These are phyloP conservation scores for Fusarium mundagurra DNA, from an alignment of 2,329 filamentous ascomycete genomes.

Conservation along the genomic window DNA sequence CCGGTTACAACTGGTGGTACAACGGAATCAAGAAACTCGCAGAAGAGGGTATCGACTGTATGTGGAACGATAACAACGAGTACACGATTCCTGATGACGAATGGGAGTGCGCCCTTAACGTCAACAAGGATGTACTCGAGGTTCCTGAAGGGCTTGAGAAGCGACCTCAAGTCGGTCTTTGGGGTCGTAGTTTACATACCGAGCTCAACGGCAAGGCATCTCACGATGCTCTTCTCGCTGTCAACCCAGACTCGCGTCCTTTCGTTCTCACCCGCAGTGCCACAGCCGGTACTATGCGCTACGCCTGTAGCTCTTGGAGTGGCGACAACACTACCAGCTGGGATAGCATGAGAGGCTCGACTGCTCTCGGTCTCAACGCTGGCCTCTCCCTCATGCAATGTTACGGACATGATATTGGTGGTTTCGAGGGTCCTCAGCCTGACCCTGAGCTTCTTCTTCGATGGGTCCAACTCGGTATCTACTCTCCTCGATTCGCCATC, in stretches of 20 bases:
- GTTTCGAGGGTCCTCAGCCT: constrained; percentile 79
- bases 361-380: constrained; percentile 73
- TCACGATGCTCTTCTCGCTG: constrained; percentile 70
- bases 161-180: constrained; percentile 68
- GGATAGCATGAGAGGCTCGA: constrained; percentile 77
- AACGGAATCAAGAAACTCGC: constrained; percentile 71
- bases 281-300: constrained; percentile 75
- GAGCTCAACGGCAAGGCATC: constrained; percentile 78
- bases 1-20: constrained; percentile 77
- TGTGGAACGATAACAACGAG: constrained; percentile 86
- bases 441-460: constrained; percentile 75
- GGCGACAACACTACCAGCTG: constrained; percentile 80
- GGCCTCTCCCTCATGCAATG: constrained; percentile 75
- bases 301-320: constrained; percentile 77
- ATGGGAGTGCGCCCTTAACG: constrained; percentile 69
- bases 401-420: constrained; percentile 79
- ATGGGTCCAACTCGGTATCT: constrained; percentile 77
- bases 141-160: constrained; percentile 49
- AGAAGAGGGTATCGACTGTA: constrained; percentile 73
- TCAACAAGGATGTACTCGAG: constrained; percentile 43
- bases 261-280: constrained; percentile 77
- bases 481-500: constrained; percentile 77
- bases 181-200: constrained; percentile 75
- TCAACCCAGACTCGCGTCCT: constrained; percentile 67
- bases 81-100: constrained; percentile 73